Percentiles rank a stretch among this genome's conserved stretches.
These are phyloP conservation scores for Mycotypha africana DNA, from an alignment of 371 early-diverging fungal species.

Conservation along the genomic window DNA sequence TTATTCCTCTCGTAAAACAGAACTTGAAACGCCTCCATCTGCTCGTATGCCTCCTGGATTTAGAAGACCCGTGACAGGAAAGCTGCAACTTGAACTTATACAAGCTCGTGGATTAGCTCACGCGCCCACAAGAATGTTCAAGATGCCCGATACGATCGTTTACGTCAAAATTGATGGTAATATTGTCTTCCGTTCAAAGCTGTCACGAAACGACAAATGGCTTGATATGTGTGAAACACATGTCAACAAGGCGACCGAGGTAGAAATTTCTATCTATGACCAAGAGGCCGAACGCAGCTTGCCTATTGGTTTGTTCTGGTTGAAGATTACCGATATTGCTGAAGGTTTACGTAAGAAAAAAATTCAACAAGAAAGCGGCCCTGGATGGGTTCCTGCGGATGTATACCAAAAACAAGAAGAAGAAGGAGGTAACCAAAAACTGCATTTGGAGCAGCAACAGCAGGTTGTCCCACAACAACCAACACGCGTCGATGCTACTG, in stretches of 20 bases:
- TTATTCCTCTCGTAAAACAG: no score
- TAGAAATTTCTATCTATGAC: constrained; percentile 85
- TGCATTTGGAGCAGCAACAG: constrained; percentile 2
- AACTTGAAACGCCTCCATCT: constrained; percentile 43
- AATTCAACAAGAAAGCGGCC: constrained; percentile 53
- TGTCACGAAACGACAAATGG: constrained; percentile 70
- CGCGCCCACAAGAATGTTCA: constrained; percentile 50
- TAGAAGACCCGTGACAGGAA: constrained; percentile 73
- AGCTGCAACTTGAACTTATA: constrained; percentile 60
- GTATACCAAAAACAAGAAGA: constrained; percentile 28
- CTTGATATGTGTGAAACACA: constrained; percentile 80
- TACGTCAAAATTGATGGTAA: constrained; percentile 85
- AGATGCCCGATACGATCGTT: constrained; percentile 53
- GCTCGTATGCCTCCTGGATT: constrained; percentile 60
- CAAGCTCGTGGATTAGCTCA: constrained; percentile 66
- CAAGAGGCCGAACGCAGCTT: constrained; percentile 60
- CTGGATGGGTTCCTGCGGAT: constrained; percentile 47
- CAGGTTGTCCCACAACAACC: constrained; percentile 10
- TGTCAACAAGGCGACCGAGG: constrained; percentile 85
- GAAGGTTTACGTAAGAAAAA: constrained; percentile 72
- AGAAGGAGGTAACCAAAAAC: background rate
- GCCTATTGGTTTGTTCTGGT: constrained; percentile 78
- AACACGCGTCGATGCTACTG: constrained; percentile 13
- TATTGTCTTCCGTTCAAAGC: constrained; percentile 68
- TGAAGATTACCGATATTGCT: constrained; percentile 76